Evolutionary conservation across 345 rosid genomes (phyloP), one percentile per base, ranked within the genome.

Genomic region (Salix purpurea): DNA sequence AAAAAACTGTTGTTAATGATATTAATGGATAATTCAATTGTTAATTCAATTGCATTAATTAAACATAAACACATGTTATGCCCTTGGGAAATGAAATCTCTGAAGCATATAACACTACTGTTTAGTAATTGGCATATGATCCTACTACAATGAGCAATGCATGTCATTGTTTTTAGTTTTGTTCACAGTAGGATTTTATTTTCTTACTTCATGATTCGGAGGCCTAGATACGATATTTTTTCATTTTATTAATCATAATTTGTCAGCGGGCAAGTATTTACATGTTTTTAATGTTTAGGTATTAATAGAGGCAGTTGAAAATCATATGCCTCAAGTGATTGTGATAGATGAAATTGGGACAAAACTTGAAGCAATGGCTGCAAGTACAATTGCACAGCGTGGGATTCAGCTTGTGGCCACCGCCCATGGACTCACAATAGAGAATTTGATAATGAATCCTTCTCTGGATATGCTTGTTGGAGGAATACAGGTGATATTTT

Each of bases 301-400:
- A 67, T 71, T 92, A 77, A 92, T 94, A 42, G 97, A 94, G 79
- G 96, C 96, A 26, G 98, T 92, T 65, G 96, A 94, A 82, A 94
- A 92, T 86, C 98, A 94, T 76, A 92, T 94, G 97, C 98, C 96
- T 7, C 96, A 92, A 89, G 97, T 92, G 78, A 89, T 90, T 75
- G 96, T 92, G 81, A 94, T 92, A 74, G 97, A 94, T 91, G 98
- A 92, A 86, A 91, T 92, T 82, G 93, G 97, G 62, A 94, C 97
- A 83, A 92, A 90, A 85, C 98, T 92, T 77, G 97, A 94, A 87
- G 97, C 95, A 12, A 78, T 92, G 78, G 98, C 98, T 77, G 98
- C 92, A 76, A 89, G 97, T 81, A 92, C 98, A 14, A 94, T 94
- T 80, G 97, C 97, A 75, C 97, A 94, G 75, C 95, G 97, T 74